Conservation (phyloP, 495 filamentous ascomycete genomes). For the Durotheca rogersii region DNA sequence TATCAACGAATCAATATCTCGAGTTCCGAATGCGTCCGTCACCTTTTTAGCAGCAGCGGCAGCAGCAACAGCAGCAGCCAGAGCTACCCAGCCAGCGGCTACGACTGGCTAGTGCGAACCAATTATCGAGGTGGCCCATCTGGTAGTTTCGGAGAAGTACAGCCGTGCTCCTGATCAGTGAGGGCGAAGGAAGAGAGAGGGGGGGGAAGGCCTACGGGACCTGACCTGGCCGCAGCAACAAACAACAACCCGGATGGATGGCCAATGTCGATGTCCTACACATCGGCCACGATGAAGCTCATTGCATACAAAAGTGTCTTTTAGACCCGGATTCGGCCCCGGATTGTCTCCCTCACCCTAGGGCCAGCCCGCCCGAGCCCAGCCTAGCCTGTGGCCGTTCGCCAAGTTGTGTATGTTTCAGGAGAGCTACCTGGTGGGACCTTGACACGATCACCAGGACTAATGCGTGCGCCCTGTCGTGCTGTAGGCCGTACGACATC, state of each 20-base stretch:
- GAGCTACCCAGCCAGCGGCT: slow-evolving; percentile 17
- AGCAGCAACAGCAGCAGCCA: too few species aligned
- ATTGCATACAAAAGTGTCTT: slow-evolving; percentile 11
- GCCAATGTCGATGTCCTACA: slow-evolving; percentile 27
- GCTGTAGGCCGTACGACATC: slow-evolving; percentile 14
- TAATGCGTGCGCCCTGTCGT: slow-evolving; percentile 28
- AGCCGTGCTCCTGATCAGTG: slow-evolving; percentile 31
- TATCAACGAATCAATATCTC: slow-evolving; percentile 24
- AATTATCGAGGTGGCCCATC: slow-evolving; percentile 26
- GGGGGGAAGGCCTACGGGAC: slow-evolving; percentile 14
- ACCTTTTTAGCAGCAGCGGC: slow-evolving; percentile 18
- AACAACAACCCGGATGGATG: slow-evolving; percentile 30
- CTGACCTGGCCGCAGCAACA: slow-evolving; percentile 15
- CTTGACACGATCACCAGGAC: slow-evolving; percentile 34
- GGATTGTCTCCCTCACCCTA: neutral
- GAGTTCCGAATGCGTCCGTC: slow-evolving; percentile 21
- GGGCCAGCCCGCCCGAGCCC: neutral
- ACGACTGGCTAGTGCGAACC: slow-evolving; percentile 13
- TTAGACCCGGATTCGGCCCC: neutral
- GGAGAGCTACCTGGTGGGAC: slow-evolving; percentile 21
- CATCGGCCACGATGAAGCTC: slow-evolving; percentile 21
- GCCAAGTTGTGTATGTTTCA: slow-evolving; percentile 35
- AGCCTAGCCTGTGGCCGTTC: slow-evolving; percentile 18
- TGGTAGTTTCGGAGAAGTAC: slow-evolving; percentile 34
- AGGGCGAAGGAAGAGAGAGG: slow-evolving; percentile 25